Evolutionary conservation across 2,329 filamentous ascomycete genomes (phyloP), one percentile per base, ranked within the genome.

Genomic region (Fusarium pseudoanthophilum): DNA sequence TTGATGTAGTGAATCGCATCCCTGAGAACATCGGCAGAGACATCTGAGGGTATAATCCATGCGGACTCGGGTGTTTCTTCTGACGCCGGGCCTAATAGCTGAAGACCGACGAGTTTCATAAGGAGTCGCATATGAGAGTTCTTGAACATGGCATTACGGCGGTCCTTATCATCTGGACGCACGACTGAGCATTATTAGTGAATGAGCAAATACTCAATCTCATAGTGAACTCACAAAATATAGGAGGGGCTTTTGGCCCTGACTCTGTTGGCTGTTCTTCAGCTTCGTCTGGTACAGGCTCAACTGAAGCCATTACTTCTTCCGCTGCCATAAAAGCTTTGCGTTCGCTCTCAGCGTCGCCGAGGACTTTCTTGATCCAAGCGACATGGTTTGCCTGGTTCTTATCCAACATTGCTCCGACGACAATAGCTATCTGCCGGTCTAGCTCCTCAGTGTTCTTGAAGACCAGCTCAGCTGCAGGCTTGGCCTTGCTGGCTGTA

Each of bases 71-170:
- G 87, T 7, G 93, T 91, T 78, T 97, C 93, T 46, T 94, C 91
- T 7, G 86, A 77, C 1, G 81, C 81, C 2, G 86, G 84, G 1
- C 83, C 82, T 14, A 87, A 81, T 8, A 91, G 87, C 77, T 92
- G 87, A 69, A 97, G 89, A 2, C 93, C 93, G 24, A 92, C 86
- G 0, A 96, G 86, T 3, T 87, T 92, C 88, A 98, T 92, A 7
- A 99, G 88, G 4, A 98, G 90, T 39, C 95, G 92, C 5, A 98
- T 87, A 77, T 95, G 92, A 15, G 93, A 91, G 81, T 98, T 97
- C 79, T 94, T 97, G 85, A 97, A 97, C 83, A 97, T 91, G 32
- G 94, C 92, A 28, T 87, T 88, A 57, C 91, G 90, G 45, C 91
- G 90, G 55, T 89, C 86, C 51, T 93, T 89, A 46, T 88, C 90